A percentile compares a stretch with the other conserved stretches of the same genome.
Evolutionary conservation across 352 stramenopile genomes (phyloP).

Genomic region (Phytophthora cactorum): DNA sequence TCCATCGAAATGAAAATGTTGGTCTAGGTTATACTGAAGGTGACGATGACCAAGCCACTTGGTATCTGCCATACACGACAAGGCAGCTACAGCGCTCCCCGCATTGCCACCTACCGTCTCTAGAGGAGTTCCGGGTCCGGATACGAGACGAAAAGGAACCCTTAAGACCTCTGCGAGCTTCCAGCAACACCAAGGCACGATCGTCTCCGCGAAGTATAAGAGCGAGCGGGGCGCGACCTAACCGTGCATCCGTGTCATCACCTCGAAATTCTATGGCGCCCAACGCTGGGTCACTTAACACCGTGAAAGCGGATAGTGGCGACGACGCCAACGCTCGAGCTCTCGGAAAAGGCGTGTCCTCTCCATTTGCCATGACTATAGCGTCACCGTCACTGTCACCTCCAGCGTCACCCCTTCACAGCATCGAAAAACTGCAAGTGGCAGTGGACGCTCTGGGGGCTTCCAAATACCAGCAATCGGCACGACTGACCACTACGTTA

Average conservation of each 20-base stretch:
- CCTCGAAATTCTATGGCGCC: conserved; percentile 11
- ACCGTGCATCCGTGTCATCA: conserved; percentile 14
- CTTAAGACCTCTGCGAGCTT: conserved; percentile 35
- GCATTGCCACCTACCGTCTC: conserved; percentile 50
- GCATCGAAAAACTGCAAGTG: conserved; percentile 60
- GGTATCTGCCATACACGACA: conserved; percentile 78
- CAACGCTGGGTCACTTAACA: neutral
- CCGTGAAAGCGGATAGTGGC: neutral
- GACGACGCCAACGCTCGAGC: neutral
- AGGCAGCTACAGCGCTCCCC: conserved; percentile 52
- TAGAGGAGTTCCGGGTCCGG: conserved; percentile 52
- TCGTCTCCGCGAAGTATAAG: conserved; percentile 4
- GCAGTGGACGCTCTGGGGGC: conserved; percentile 53
- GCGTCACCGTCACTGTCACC: neutral
- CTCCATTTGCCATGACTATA: conserved; percentile 12
- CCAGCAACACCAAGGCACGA: conserved; percentile 14
- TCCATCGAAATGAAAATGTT: conserved; percentile 17
- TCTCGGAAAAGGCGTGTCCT: conserved; percentile 2
- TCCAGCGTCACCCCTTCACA: conserved; percentile 38
- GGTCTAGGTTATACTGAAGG: neutral
- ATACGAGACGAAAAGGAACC: conserved; percentile 52
- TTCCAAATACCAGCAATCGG: conserved; percentile 46
- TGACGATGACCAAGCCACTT: conserved; percentile 10
- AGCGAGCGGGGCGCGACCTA: neutral
- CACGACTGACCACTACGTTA: conserved; percentile 46